phyloP scores from a whole-genome alignment of 768 basidiomycete species.

The Postia placenta region DNA sequence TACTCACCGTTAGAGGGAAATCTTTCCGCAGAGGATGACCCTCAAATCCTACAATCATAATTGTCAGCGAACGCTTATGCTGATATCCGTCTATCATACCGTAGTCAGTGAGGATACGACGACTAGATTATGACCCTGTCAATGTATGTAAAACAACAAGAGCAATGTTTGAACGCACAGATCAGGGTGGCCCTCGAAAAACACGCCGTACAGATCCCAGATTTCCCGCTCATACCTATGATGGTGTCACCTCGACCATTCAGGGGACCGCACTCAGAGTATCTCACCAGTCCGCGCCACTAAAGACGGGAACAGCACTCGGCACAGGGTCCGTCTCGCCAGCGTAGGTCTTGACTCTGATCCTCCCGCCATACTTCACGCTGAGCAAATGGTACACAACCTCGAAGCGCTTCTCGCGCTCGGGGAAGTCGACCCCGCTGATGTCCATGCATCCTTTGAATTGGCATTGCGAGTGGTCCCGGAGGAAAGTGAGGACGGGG shows the following conservation, averaged over 20 bases:
- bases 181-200: conserved; percentile 95
- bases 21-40: conserved; percentile 97
- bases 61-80: not conserved
- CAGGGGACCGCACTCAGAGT: not conserved
- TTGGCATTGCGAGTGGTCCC: conserved; percentile 93
- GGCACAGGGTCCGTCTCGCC: conserved; percentile 91
- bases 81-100: conserved; percentile 41
- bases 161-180: conserved; percentile 49
- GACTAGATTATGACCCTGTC: conserved; percentile 47
- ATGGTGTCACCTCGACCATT: conserved; percentile 1
- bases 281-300: conserved; percentile 91
- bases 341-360: conserved; percentile 96
- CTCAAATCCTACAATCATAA: conserved; percentile 65
- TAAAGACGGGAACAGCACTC: conserved; percentile 70
- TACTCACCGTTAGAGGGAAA: conserved; percentile 88
- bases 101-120: conserved; percentile 97
- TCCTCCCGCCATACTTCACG: conserved; percentile 68
- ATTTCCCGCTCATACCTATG: conserved; percentile 92
- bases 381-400: conserved; percentile 94
- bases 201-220: conserved; percentile 97
- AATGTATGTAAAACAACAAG: no score
- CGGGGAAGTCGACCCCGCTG: conserved; percentile 88
- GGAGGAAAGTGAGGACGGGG: conserved; percentile 85
- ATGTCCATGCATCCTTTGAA: conserved; percentile 93
- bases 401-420: conserved; percentile 90